Base-by-base conservation (phyloP, 2,329 filamentous ascomycete genomes). In the Colletotrichum limetticola region DNA sequence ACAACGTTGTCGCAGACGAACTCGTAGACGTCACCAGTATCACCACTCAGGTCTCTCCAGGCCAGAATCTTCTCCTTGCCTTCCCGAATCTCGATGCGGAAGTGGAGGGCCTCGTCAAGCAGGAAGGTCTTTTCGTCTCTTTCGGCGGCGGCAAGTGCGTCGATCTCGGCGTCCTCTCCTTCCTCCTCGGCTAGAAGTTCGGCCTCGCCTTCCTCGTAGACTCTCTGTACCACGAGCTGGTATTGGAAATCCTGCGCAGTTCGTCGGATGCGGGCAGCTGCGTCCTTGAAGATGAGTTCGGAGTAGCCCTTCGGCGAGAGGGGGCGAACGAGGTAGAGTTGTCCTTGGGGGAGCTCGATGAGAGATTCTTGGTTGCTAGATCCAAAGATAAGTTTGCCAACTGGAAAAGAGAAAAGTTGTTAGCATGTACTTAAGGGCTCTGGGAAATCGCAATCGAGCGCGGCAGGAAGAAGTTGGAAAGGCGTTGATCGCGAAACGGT, bases 211-310 rank as follows among this genome's bases (percentile, higher is more conserved):
- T 99, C 97, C 80, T 99, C 97, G 87, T 97, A 99, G 72, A 96
- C 96, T 74, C 97, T 91, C 82, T 99, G 97, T 55, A 98, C 91
- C 53, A 98, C 96, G 14, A 99, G 94, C 82, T 99, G 97, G 82
- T 98, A 99, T 79, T 99, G 95, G 79, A 94, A 98, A 66, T 98
- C 95, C 82, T 98, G 95, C 24, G 94, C 95, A 19, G 97, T 98
- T 75, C 94, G 92, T 76, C 97, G 93, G 79, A 99, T 97, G 75
- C 93, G 95, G 66, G 96, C 95, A 59, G 95, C 94, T 52, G 95
- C 93, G 91, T 99, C 97, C 83, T 97, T 98, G 89, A 98, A 99
- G 84, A 99, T 97, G 81, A 98, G 95, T 84, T 99, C 97, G 1
- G 96, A 98, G 82, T 98, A 98, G 76, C 97, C 97, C 83, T 99